Base-by-base conservation (phyloP, 176 grass and related monocot species). In the Avena eriantha region DNA sequence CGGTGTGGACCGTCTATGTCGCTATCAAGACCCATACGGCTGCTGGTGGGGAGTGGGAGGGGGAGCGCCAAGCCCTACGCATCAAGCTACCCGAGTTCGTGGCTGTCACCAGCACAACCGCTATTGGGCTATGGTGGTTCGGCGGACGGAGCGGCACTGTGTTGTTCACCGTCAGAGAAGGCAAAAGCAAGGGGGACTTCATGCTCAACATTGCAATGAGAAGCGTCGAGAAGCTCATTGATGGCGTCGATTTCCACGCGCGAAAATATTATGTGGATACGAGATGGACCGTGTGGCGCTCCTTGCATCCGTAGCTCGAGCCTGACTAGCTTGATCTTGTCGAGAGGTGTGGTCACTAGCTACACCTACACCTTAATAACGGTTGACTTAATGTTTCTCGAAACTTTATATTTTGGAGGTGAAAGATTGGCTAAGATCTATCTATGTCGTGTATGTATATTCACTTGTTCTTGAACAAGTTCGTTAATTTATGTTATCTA, bases 101-200 rank as follows among this genome's bases (percentile, higher is more conserved):
- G 8, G 16, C 21, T 8, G 49, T 10, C 31, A 3, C 29, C 7
- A 1, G 0, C 6, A 50, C 23, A 9, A 46, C 45, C 3, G 4
- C 39, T 10, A 4, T 51, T 14, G 48, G 61, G 69, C 22, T 84
- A 35, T 39, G 82, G 1, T 84, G 82, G 69, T 84, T 84, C 10
- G 55, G 70, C 3, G 82, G 75, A 55, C 75, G 33, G 82, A 84
- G 82, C 41, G 56, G 82, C 23, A 34, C 23, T 39, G 10, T 84
- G 13, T 0, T 84, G 2, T 75, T 64, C 82, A 84, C 82, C 54
- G 1, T 76, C 0, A 41, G 39, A 8, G 55, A 63, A 16, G 82
- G 49, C 5, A 7, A 46, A 21, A 80, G 39, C 7, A 46, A 29
- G 61, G 66, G 66, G 1, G 49, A 8, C 46, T 82, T 70, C 80